Percentiles rank a stretch among this genome's conserved stretches.
Evolutionary conservation across 1,139 yeast species (phyloP).

Genomic region (Geotrichum reessii): DNA sequence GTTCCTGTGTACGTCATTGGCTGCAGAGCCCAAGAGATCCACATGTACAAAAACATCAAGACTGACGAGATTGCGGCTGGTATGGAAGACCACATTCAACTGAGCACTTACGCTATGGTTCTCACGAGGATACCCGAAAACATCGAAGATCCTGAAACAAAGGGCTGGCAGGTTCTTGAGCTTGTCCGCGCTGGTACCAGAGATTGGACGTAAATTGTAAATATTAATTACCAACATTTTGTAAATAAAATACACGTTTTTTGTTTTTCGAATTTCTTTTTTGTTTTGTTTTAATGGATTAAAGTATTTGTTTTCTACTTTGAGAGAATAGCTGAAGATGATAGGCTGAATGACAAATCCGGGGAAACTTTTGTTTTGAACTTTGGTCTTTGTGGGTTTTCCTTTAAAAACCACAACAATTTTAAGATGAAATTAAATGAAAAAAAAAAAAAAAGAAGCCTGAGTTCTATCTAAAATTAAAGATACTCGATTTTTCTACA

Average conservation of each 20-base stretch:
- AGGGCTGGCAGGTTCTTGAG: constrained; percentile 96
- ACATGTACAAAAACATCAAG: constrained; percentile 79
- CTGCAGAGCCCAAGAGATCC: constrained; percentile 95
- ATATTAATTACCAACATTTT: not conserved
- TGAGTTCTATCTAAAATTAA: too few species aligned
- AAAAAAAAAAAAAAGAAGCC: too few species aligned
- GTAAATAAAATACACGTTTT: constrained; percentile 1
- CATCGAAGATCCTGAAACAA: constrained; percentile 82
- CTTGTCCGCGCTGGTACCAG: constrained; percentile 93
- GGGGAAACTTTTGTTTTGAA: too few species aligned
- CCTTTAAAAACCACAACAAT: too few species aligned
- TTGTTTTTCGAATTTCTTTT: not conserved
- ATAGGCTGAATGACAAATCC: not conserved
- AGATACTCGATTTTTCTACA: too few species aligned
- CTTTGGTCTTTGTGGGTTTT: too few species aligned
- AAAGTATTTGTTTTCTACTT: too few species aligned
- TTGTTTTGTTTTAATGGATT: not conserved
- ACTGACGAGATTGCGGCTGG: constrained; percentile 97
- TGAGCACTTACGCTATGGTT: constrained; percentile 94
- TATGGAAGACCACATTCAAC: constrained; percentile 84
- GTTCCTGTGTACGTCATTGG: constrained; percentile 90
- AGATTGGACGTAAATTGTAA: constrained; percentile 57
- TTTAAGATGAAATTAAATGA: too few species aligned
- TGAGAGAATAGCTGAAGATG: too few species aligned
- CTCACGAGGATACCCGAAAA: constrained; percentile 90